Percentiles rank a stretch among this genome's conserved stretches.
phyloP scores from a whole-genome alignment of 768 basidiomycete genomes.

The Mycena maculata region DNA sequence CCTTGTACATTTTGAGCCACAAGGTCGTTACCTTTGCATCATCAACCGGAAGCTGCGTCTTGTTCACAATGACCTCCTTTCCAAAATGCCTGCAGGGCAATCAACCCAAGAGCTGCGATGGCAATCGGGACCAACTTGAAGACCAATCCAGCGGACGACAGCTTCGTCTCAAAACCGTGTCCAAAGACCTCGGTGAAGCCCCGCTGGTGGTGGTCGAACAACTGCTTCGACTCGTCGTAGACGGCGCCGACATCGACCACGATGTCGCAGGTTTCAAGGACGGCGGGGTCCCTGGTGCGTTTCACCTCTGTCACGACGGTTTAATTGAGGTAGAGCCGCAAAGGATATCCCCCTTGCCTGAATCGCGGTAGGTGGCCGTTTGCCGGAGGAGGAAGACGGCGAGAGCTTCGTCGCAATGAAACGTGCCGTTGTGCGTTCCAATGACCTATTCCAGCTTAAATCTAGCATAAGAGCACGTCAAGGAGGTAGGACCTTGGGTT shows the following conservation, averaged over 20 bases:
- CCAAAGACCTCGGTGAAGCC: conserved; percentile 94
- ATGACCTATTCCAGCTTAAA: conserved; percentile 66
- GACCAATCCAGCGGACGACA: conserved; percentile 92
- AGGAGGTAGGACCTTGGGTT: conserved; percentile 44
- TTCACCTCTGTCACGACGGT: conserved; percentile 62
- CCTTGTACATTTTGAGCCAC: conserved; percentile 92
- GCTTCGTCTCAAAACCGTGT: conserved; percentile 86
- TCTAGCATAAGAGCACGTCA: not conserved
- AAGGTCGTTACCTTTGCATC: conserved; percentile 77
- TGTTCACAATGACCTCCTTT: conserved; percentile 80
- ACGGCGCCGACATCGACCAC: conserved; percentile 96
- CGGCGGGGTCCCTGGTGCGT: conserved; percentile 76
- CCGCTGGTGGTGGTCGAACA: conserved; percentile 97
- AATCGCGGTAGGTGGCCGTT: conserved; percentile 78
- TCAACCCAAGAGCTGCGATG: not conserved
- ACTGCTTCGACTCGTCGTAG: conserved; percentile 81
- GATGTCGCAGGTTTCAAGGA: conserved; percentile 87
- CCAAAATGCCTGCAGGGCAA: conserved; percentile 80
- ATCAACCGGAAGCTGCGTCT: conserved; percentile 58
- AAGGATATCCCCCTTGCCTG: conserved; percentile 59
- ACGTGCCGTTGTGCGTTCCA: conserved; percentile 95
- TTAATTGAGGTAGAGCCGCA: conserved; percentile 4
- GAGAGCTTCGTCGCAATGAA: conserved; percentile 97
- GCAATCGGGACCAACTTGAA: conserved; percentile 79
- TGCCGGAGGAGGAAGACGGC: conserved; percentile 90